Conservation (phyloP, 2,329 filamentous ascomycete genomes). For the Beauveria varroae region DNA sequence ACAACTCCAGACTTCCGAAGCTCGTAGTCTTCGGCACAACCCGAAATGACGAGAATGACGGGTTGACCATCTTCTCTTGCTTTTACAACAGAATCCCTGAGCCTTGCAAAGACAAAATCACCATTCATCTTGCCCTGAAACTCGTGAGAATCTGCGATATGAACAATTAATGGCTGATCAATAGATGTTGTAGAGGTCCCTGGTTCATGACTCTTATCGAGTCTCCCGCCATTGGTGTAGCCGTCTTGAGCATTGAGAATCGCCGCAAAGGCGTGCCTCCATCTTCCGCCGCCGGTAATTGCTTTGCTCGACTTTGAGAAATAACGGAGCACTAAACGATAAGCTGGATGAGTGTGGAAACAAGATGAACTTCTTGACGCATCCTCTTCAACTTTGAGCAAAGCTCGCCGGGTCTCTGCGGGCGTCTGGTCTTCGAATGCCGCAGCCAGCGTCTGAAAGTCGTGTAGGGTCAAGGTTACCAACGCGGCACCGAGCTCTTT, state of each 20-base stretch:
- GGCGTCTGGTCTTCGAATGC: background rate
- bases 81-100: background rate
- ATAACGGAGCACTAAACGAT: background rate
- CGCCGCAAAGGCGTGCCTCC: background rate
- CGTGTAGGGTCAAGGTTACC: background rate
- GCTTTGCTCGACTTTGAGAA: background rate
- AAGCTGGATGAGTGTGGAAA: background rate
- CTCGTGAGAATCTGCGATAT: background rate
- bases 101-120: background rate
- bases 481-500: background rate
- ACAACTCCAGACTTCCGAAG: background rate
- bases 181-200: background rate
- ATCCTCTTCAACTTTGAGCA: background rate
- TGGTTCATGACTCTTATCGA: no score
- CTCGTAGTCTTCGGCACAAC: rapidly evolving
- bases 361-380: no score
- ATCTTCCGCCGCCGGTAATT: background rate
- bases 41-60: background rate
- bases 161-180: background rate
- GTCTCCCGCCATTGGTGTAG: background rate
- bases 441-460: background rate
- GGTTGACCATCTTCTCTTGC: background rate
- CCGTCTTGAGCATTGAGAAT: background rate
- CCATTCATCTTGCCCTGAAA: no score
- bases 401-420: background rate